Evolutionary conservation across 345 rosid genomes (phyloP), one percentile per base, ranked within the genome.

Genomic region (Bruguiera parviflora): DNA sequence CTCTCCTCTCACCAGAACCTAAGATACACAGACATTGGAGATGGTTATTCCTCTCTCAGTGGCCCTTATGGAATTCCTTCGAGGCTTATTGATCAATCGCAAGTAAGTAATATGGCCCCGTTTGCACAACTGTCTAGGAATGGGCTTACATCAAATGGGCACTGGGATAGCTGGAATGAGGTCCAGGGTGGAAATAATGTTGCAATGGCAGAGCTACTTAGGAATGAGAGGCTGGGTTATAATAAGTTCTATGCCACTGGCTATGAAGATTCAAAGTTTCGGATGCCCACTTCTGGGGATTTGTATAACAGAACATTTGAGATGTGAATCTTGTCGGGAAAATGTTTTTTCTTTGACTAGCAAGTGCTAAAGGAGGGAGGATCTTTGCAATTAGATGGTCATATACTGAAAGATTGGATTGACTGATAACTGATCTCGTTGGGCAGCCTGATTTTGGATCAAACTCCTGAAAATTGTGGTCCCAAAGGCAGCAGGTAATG

Each of bases 161-260:
- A 68, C 53, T 90, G 92, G 96, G 91, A 86, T 81, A 88, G 90
- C 16, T 85, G 85, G 90, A 88, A 77, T 75, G 96, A 88, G 67
- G 80, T 86, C 57, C 94, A 84, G 65, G 78, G 81, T 80, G 91
- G 75, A 80, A 87, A 84, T 67, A 73, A 69, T 72, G 62, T 88
- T 51, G 81, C 82, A 51, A 78, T 90, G 82, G 80, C 90, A 2
- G 96, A 88, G 76, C 84, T 88, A 56, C 83, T 88, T 58, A 80
- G 91, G 78, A 92, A 84, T 66, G 91, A 90, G 69, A 53, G 67
- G 31, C 81, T 85, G 68, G 86, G 83, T 63, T 79, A 77, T 25
- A 86, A 83, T 80, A 89, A 88, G 76, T 83, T 74, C 68, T 83
- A 79, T 70, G 56, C 68, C 52, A 29, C 76, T 24, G 90, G 89